Conservation (phyloP, 2,329 filamentous ascomycete species). For the Cercospora sp. region DNA sequence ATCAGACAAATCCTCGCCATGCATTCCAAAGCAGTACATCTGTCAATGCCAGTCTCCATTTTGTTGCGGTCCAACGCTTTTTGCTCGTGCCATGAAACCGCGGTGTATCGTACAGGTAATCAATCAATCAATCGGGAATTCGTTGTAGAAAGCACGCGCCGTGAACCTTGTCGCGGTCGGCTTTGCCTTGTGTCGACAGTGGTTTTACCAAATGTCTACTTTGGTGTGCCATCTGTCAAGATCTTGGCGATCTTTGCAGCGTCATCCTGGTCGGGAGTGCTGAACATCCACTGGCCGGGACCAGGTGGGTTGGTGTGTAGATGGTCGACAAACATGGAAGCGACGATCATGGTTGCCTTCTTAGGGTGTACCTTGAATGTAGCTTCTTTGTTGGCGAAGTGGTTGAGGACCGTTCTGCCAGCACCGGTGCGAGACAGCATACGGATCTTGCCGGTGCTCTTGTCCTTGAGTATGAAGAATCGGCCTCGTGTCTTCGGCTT, state of each 20-base stretch:
- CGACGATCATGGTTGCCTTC: conserved; percentile 26
- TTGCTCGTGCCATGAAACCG: neutral
- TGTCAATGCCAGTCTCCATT: conserved; percentile 1
- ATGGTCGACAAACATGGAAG: conserved; percentile 26
- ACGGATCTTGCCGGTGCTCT: conserved; percentile 65
- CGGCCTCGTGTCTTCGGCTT: conserved; percentile 69
- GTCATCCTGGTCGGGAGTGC: conserved; percentile 16
- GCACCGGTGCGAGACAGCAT: conserved; percentile 65
- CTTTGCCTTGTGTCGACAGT: neutral
- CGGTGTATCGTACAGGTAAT: conserved; percentile 11
- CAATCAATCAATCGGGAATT: conserved; percentile 5
- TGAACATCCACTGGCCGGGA: conserved; percentile 21
- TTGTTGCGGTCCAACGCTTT: neutral
- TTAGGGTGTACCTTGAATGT: conserved; percentile 26
- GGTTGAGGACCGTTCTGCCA: conserved; percentile 25
- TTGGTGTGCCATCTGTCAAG: conserved; percentile 21
- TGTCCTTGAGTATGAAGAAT: conserved; percentile 72
- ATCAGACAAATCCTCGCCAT: conserved; percentile 13
- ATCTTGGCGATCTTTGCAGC: conserved; percentile 18
- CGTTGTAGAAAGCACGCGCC: neutral
- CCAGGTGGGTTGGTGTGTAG: conserved; percentile 21
- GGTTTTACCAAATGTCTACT: neutral
- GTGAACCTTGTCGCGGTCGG: neutral
- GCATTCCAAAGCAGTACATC: conserved; percentile 1
- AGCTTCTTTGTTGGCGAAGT: conserved; percentile 21